Percentiles rank a stretch among this genome's conserved stretches.
Conservation (phyloP, 352 stramenopile genomes). For the Phytophthora citrophthora region DNA sequence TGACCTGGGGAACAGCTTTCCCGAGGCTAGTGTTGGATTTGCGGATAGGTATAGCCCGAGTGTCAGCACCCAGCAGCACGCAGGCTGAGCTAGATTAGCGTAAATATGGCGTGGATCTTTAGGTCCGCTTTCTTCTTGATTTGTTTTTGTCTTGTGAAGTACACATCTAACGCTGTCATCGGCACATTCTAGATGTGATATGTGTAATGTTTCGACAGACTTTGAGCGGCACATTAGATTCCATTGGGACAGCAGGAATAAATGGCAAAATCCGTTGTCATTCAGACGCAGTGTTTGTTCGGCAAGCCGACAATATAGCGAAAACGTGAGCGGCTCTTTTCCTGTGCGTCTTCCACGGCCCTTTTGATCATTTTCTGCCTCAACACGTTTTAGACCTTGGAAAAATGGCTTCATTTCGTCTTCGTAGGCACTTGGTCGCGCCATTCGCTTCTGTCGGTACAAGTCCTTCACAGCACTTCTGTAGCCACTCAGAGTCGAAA, state of each 20-base stretch:
- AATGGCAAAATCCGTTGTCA: slow-evolving; percentile 6
- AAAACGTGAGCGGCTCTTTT: slow-evolving; percentile 10
- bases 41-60: slow-evolving; percentile 1
- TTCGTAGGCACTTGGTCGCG: neutral
- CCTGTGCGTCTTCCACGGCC: neutral
- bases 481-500: neutral
- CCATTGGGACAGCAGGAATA: slow-evolving; percentile 14
- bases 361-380: neutral
- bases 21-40: neutral
- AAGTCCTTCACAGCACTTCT: neutral
- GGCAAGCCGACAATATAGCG: slow-evolving; percentile 1
- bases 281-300: neutral
- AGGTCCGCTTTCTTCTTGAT: slow-evolving; percentile 10
- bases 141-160: slow-evolving; percentile 2
- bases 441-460: neutral
- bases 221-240: slow-evolving; percentile 16
- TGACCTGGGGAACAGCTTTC: neutral
- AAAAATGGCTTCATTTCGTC: neutral
- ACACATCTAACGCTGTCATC: slow-evolving; percentile 1
- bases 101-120: slow-evolving; percentile 27
- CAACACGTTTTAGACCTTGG: neutral
- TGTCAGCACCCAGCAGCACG: slow-evolving; percentile 3
- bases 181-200: slow-evolving; percentile 3
- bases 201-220: slow-evolving; percentile 6
- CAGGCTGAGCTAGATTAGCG: slow-evolving; percentile 5